Evolutionary conservation across 2,329 filamentous ascomycete genomes (phyloP).

Genomic region (Juglanconis oblonga): DNA sequence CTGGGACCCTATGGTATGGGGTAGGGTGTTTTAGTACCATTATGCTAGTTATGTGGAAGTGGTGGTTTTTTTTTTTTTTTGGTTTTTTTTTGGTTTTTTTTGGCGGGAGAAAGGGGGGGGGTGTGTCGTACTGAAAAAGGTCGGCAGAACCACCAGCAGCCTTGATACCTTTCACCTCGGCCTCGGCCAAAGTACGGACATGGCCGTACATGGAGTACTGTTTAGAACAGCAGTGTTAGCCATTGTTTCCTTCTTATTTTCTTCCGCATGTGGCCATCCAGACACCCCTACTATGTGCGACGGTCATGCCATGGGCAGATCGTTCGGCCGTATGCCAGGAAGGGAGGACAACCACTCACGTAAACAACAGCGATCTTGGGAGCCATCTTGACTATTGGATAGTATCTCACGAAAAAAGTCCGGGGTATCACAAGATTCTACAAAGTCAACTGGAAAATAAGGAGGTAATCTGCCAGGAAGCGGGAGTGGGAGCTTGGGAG

Average conservation of each 20-base stretch:
- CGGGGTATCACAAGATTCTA: neutral
- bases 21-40: neutral
- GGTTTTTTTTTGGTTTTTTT: too few species aligned
- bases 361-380: conserved; percentile 90
- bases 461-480: neutral
- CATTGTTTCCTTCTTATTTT: neutral
- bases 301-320: neutral
- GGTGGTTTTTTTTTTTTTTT: too few species aligned
- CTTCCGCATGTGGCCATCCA: neutral
- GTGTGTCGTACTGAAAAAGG: conserved; percentile 67
- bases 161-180: conserved; percentile 87
- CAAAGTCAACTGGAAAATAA: neutral
- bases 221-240: neutral
- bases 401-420: neutral
- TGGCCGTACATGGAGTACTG: conserved; percentile 96
- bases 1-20: conserved; percentile 65
- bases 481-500: neutral
- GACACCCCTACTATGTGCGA: too few species aligned
- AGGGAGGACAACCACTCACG: conserved; percentile 49
- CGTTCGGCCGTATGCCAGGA: neutral
- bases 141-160: conserved; percentile 79
- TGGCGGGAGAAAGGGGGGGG: neutral
- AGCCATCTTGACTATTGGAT: conserved; percentile 61
- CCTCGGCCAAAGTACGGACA: conserved; percentile 77
- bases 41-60: too few species aligned